Evolutionary conservation across 176 grass and related monocot species (phyloP).

Genomic region (Triticum dicoccoides): DNA sequence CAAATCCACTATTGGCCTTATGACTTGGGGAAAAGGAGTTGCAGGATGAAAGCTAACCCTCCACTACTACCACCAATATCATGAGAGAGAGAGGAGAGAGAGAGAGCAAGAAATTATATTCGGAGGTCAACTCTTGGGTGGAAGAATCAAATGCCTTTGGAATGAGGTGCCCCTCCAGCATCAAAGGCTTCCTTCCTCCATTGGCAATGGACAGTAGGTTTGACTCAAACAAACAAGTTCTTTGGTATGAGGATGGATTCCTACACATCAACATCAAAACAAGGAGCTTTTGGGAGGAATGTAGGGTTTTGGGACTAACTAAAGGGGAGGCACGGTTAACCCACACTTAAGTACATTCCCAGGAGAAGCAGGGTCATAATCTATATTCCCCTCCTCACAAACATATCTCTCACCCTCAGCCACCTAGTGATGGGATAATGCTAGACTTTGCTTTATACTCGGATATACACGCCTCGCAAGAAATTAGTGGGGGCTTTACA

Average conservation of each 20-base stretch:
- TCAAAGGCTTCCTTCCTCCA: slow-evolving; percentile 69
- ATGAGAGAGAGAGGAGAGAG: background rate
- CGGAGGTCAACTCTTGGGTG: slow-evolving; percentile 94
- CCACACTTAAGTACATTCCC: slow-evolving; percentile 12
- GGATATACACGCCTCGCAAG: slow-evolving; percentile 2
- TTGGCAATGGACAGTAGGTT: slow-evolving; percentile 67
- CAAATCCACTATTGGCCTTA: slow-evolving; percentile 53
- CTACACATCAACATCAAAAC: slow-evolving; percentile 46
- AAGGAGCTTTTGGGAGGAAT: slow-evolving; percentile 34
- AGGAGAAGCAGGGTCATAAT: slow-evolving; percentile 28
- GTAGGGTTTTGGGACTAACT: slow-evolving; percentile 36
- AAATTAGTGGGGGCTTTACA: slow-evolving; percentile 23
- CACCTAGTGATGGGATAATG: slow-evolving; percentile 33
- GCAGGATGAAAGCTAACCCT: slow-evolving; percentile 36
- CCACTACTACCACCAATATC: slow-evolving; percentile 34
- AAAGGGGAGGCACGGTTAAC: slow-evolving; percentile 27
- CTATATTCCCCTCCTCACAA: slow-evolving; percentile 19
- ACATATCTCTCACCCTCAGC: slow-evolving; percentile 19
- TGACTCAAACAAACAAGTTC: slow-evolving; percentile 56
- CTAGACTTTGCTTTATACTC: slow-evolving; percentile 18
- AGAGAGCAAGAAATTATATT: slow-evolving; percentile 56
- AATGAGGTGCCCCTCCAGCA: slow-evolving; percentile 65
- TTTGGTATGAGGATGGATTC: slow-evolving; percentile 44
- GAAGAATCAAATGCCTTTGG: slow-evolving; percentile 82
- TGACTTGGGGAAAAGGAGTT: slow-evolving; percentile 48